Conservation (phyloP, 2,329 filamentous ascomycete genomes). For the Colletotrichum shisoi region DNA sequence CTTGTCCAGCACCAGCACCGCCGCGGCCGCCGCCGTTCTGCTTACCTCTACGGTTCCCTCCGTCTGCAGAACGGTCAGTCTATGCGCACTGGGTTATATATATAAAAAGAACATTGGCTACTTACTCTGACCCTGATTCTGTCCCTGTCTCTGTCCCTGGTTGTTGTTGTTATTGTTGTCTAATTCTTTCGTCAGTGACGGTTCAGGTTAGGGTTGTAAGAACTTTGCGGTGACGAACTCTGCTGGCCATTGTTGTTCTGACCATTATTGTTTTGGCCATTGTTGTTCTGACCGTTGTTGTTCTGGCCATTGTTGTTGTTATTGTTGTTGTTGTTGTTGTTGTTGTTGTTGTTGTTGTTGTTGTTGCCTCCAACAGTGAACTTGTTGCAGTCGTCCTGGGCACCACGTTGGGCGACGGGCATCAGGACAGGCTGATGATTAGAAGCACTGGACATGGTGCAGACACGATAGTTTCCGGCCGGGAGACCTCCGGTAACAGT, state of each 20-base stretch:
- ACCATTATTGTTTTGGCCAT: slow-evolving; percentile 40
- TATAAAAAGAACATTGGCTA: neutral
- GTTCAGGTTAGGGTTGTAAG: neutral
- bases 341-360: slow-evolving; percentile 40
- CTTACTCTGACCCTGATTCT: slow-evolving; percentile 2
- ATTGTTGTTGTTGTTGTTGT: slow-evolving; percentile 39
- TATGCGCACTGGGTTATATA: neutral
- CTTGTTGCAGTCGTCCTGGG: slow-evolving; percentile 67
- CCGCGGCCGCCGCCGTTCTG: slow-evolving; percentile 14
- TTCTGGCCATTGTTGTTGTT: slow-evolving; percentile 39
- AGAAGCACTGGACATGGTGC: slow-evolving; percentile 68
- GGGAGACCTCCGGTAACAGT: slow-evolving; percentile 66
- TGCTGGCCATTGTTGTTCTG: slow-evolving; percentile 32
- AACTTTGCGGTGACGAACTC: slow-evolving; percentile 7
- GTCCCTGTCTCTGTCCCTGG: neutral
- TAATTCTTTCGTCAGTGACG: slow-evolving; percentile 21
- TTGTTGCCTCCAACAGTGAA: slow-evolving; percentile 41
- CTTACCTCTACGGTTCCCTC: slow-evolving; percentile 20
- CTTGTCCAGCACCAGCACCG: slow-evolving; percentile 17
- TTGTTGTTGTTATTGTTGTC: slow-evolving; percentile 24
- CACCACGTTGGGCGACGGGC: slow-evolving; percentile 72
- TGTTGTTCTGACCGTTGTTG: slow-evolving; percentile 25
- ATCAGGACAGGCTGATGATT: slow-evolving; percentile 73
- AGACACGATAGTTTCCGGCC: slow-evolving; percentile 69
- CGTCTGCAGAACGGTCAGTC: slow-evolving; percentile 17